Conservation (phyloP, 1,139 yeast genomes). For the Casaregolazyma lundiana region DNA sequence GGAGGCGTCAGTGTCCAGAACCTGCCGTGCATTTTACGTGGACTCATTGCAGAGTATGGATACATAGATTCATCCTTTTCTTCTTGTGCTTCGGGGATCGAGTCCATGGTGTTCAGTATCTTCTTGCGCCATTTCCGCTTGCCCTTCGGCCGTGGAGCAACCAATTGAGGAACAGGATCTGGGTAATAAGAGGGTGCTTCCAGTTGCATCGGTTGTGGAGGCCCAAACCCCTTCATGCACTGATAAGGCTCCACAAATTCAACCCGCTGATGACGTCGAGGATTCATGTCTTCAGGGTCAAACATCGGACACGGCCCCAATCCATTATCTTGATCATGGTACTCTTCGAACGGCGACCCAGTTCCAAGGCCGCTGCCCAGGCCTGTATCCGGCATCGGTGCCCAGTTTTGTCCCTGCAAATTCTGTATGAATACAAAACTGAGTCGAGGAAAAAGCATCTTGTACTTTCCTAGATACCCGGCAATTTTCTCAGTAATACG, state of each 20-base stretch:
- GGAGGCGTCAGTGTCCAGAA: constrained; percentile 1
- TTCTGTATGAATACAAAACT: constrained; percentile 9
- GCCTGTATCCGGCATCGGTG: neutral
- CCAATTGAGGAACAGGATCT: neutral
- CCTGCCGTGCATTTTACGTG: neutral
- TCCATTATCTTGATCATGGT: neutral
- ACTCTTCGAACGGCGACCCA: neutral
- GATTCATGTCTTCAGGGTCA: neutral
- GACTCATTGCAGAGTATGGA: neutral
- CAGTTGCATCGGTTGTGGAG: neutral
- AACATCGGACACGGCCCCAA: neutral
- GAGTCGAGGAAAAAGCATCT: constrained; percentile 9
- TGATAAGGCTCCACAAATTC: neutral
- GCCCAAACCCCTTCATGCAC: neutral
- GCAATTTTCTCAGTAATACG: neutral
- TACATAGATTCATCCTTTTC: neutral
- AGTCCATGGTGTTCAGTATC: neutral
- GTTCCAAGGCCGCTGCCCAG: neutral
- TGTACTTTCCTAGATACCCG: neutral
- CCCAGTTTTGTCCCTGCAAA: constrained; percentile 1
- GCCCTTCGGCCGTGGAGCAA: neutral
- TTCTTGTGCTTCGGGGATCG: neutral
- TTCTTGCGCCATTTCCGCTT: neutral
- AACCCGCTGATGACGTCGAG: neutral
- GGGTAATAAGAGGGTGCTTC: neutral